Base-by-base conservation (phyloP, 805 yeast species). In the Tanozyma kutaoensis region DNA sequence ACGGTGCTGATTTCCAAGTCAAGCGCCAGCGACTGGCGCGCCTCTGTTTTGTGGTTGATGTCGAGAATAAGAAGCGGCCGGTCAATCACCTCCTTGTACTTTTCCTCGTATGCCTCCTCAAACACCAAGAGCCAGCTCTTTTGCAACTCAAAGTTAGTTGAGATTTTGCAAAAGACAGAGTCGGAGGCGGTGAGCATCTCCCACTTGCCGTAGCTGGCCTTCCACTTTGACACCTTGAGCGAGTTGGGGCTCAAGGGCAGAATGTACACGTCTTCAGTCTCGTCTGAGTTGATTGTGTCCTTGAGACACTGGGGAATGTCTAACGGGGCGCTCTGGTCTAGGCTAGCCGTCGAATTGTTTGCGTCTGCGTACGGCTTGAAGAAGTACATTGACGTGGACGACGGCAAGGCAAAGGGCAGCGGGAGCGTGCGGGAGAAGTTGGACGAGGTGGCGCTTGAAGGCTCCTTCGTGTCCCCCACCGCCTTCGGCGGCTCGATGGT, bases 341-440 rank as follows among this genome's bases (percentile, higher is more conserved):
- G 25, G 2, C 27, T 14, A 15, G 27, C 21, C 27, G 20, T 23
- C 14, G 26, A 28, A 8, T 26, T 36, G 23, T 39, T 36, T 12
- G 22, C 33, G 16, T 8, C 19, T 11, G 27, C 10, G 19, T 43
- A 40, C n/a, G 42, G 53, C 28, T 53, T 57, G 42, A 58, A 58
- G 35, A 55, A 59, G 26, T 54, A 45, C 16, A 46, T 48, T 1
- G 64, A 56, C 0, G 63, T 54, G 2, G 64, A 58, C 4, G 60
- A 51, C 2, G 66, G 66, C 35, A 58, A 45, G n/a, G 64, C 65
- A 43, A 59, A 59, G 7, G 66, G 58, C 26, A 52, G 46, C 6
- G 61, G 59, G 14, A 48, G 28, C 1, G 40, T 30, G 9, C 39
- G 35, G 12, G 45, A 35, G 7, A 39, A 30, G 7, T 28, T 26